A percentile compares a stretch with the other conserved stretches of the same genome.
These are phyloP conservation scores for Gentiana macrophylla DNA, from an alignment of 257 asterid genomes.

Conservation along the genomic window DNA sequence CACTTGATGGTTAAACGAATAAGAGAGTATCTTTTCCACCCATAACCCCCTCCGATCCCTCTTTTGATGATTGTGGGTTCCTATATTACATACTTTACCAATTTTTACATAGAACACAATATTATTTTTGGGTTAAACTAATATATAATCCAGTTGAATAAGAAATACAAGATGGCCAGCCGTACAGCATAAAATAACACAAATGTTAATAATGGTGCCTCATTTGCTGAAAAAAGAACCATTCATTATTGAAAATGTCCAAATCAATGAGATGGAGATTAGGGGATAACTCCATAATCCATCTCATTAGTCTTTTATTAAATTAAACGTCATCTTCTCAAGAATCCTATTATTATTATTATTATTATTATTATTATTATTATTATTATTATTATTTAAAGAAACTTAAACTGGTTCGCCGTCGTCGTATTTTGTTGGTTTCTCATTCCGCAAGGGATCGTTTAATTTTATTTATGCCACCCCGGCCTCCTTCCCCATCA, in stretches of 20 bases:
- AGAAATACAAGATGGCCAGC: background rate
- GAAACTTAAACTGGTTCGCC: conserved; percentile 10
- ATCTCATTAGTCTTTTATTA: background rate
- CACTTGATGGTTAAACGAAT: no score
- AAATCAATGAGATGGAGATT: background rate
- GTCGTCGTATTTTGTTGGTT: conserved; percentile 25
- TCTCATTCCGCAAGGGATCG: conserved; percentile 16
- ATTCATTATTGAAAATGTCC: background rate
- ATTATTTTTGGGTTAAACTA: no score
- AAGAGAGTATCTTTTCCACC: no score
- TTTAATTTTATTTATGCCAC: conserved; percentile 14
- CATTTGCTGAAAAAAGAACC: background rate
- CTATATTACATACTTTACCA: background rate
- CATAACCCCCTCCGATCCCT: no score
- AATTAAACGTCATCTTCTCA: background rate
- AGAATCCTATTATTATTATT: background rate
- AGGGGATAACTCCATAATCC: no score
- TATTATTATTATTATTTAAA: background rate
- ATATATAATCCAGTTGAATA: background rate
- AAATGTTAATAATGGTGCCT: background rate
- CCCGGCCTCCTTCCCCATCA: no score
- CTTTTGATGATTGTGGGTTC: no score
- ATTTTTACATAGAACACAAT: background rate
- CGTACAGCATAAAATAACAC: background rate
- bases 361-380: background rate